These are phyloP conservation scores for Colletotrichum tofieldiae DNA, from an alignment of 2,329 filamentous ascomycete genomes.

Conservation along the genomic window DNA sequence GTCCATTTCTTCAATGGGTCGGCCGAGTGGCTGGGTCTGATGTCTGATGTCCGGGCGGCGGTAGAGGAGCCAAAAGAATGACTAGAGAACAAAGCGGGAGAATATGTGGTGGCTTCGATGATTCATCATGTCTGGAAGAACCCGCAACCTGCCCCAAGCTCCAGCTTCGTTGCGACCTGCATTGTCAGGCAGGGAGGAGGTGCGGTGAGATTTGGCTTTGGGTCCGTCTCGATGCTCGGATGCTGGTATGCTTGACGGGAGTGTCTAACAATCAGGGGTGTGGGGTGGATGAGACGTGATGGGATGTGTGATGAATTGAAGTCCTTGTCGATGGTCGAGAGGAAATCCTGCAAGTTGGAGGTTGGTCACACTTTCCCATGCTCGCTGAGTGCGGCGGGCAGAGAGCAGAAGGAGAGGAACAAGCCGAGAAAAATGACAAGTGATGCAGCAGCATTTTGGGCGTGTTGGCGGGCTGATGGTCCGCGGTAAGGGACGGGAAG, in stretches of 20 bases:
- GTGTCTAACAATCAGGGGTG: neutral
- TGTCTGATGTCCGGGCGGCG: neutral
- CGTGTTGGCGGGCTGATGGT: neutral
- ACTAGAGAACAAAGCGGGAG: conserved; percentile 27
- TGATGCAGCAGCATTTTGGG: neutral
- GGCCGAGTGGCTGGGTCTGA: conserved; percentile 18
- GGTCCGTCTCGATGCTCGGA: conserved; percentile 3
- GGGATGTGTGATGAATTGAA: neutral
- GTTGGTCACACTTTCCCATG: conserved; percentile 17
- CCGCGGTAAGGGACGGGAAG: neutral
- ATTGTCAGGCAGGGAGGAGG: conserved; percentile 33
- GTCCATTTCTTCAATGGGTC: conserved; percentile 6
- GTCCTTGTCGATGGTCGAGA: conserved; percentile 2
- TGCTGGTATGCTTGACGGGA: conserved; percentile 14
- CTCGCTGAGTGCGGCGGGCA: neutral
- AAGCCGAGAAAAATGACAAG: too few species aligned
- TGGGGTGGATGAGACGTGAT: conserved; percentile 3
- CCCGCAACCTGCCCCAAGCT: conserved; percentile 25
- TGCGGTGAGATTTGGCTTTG: conserved; percentile 15
- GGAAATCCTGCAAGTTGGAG: neutral
- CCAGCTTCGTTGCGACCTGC: conserved; percentile 22
- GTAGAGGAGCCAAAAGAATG: neutral
- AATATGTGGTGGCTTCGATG: conserved; percentile 30
- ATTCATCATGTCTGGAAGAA: conserved; percentile 32
- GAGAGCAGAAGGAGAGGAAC: neutral